phyloP scores from a whole-genome alignment of 441 rosid genomes.

The Jatropha multifida region DNA sequence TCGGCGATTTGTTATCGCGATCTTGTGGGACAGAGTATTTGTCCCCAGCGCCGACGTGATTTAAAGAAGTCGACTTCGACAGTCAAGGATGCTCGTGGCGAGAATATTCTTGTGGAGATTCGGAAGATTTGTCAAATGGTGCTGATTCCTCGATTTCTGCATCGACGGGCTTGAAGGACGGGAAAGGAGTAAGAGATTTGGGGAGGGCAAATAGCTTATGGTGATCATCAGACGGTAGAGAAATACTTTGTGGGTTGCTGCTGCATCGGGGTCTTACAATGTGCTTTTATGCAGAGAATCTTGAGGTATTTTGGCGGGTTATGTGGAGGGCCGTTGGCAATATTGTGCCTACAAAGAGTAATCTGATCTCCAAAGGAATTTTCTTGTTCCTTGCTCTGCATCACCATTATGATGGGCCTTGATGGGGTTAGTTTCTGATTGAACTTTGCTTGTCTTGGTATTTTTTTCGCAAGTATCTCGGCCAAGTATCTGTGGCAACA shows the following conservation, averaged over 20 bases:
- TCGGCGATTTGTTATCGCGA: slow-evolving; percentile 55
- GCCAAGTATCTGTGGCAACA: no score
- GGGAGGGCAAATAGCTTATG: slow-evolving; percentile 32
- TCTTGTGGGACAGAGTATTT: slow-evolving; percentile 32
- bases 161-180: slow-evolving; percentile 59
- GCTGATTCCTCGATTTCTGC: slow-evolving; percentile 56
- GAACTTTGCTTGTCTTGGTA: no score
- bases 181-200: slow-evolving; percentile 47
- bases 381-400: no score
- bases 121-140: slow-evolving; percentile 53
- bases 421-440: no score
- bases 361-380: no score
- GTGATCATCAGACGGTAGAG: slow-evolving; percentile 53
- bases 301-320: not conserved
- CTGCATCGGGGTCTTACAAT: slow-evolving; percentile 27
- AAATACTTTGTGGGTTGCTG: slow-evolving; percentile 54
- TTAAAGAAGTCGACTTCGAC: slow-evolving; percentile 32
- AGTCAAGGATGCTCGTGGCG: slow-evolving; percentile 30
- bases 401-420: no score
- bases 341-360: no score
- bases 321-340: no score
- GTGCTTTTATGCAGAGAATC: slow-evolving; percentile 27
- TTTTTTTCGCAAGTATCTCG: no score
- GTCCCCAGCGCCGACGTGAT: slow-evolving; percentile 22
- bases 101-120: slow-evolving; percentile 33